Percentiles rank a stretch among this genome's conserved stretches.
phyloP scores from a whole-genome alignment of 495 filamentous ascomycete species.

The Margaritispora aquatica region DNA sequence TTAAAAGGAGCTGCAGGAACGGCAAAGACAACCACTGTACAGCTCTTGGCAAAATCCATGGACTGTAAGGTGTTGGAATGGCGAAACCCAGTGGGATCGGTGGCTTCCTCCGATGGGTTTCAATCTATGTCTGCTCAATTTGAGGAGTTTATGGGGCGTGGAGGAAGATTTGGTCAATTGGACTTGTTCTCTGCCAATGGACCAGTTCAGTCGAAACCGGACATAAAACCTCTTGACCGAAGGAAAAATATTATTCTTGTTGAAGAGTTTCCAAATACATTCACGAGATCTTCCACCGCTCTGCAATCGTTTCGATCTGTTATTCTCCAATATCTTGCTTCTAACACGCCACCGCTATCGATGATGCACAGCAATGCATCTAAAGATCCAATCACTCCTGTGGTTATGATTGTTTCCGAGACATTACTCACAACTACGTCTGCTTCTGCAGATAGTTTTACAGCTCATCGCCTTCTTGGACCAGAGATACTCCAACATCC shows the following conservation, averaged over 20 bases:
- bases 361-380: conserved; percentile 21
- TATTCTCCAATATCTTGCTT: conserved; percentile 67
- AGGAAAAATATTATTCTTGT: conserved; percentile 64
- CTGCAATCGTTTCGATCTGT: conserved; percentile 69
- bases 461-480: conserved; percentile 80
- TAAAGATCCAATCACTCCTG: conserved; percentile 50
- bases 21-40: conserved; percentile 86
- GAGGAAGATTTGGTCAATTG: conserved; percentile 72
- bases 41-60: conserved; percentile 64
- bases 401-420: conserved; percentile 89
- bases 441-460: conserved; percentile 78
- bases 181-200: conserved; percentile 44
- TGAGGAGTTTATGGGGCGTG: conserved; percentile 80
- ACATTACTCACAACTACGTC: conserved; percentile 70
- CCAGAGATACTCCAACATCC: conserved; percentile 76
- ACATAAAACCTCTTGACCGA: conserved; percentile 19
- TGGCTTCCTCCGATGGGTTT: conserved; percentile 49
- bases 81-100: conserved; percentile 68
- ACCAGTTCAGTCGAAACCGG: conserved; percentile 23
- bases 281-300: conserved; percentile 57
- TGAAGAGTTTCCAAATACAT: conserved; percentile 90
- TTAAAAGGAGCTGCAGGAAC: conserved; percentile 88
- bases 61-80: conserved; percentile 77
- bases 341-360: conserved; percentile 41
- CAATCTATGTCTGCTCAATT: conserved; percentile 69